Base-by-base conservation (phyloP, 148 eudicot genomes). In the Dianthus caryophyllus region DNA sequence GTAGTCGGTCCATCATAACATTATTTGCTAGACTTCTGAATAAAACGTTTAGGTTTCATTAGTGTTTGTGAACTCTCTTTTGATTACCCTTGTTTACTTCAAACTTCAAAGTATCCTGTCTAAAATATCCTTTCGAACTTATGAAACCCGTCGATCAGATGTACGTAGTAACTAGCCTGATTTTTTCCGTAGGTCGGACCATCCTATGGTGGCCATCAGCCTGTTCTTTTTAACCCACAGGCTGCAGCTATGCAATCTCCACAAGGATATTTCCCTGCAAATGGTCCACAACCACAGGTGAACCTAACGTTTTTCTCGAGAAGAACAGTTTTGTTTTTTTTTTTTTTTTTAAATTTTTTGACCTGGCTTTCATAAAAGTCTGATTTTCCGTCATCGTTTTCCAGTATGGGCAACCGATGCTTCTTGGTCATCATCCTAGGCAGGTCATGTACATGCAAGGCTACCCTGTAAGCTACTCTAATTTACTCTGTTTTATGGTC, bases 201-300 rank as follows among this genome's bases (percentile, higher is more conserved):
- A 24, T 75, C 90, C 20, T 90, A 74, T 80, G 76, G 80, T 58
- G 81, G 79, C 24, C 97, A 74, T 58, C 99, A 88, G 73, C 91
- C 90, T 68, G 78, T 88, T 79, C 71, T 90, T 31, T 90, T 74
- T 60, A 88, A 85, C 76, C 93, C 96, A 24, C 97, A 83, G 68
- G 90, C 75, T 71, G 71, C 84, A 27, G 86, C 79, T 50, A 70
- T 88, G 81, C 96, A 84, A 76, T 72, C 95, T 26, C 87, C 90
- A 30, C 97, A 83, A 76, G 76, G 81, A 6, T 94, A 84, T 78
- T 90, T 77, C 74, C 89, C 87, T 76, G 81, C 89, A 21, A 86
- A 82, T 76, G 93, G 84, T 61, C 96, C 97, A 43, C 99, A 94
- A 89, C 96, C 97, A 43, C 99, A 94, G 91, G 99, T 76, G 63